These are phyloP conservation scores for Ceratobasidium sp. DNA, from an alignment of 1,284 basidiomycete species.

Conservation along the genomic window DNA sequence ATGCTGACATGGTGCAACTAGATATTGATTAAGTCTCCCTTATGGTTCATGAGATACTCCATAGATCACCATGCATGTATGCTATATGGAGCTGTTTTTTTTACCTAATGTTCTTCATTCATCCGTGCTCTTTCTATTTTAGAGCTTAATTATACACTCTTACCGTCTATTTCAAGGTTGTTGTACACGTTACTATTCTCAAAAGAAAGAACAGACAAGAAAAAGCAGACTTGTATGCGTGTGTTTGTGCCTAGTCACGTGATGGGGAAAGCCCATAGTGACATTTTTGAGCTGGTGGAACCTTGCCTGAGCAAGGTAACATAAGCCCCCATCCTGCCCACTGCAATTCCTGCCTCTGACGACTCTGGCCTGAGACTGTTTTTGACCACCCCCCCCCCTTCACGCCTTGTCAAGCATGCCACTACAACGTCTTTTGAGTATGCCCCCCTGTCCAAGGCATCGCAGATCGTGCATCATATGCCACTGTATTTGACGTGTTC, in stretches of 20 bases:
- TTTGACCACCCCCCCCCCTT: neutral
- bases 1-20: no score
- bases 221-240: neutral
- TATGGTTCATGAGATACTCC: no score
- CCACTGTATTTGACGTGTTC: neutral
- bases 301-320: neutral
- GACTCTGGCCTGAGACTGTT: slow-evolving; percentile 11
- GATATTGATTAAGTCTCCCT: no score
- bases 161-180: no score
- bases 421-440: slow-evolving; percentile 8
- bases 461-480: neutral
- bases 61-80: no score
- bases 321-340: neutral
- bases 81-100: no score
- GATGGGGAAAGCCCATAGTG: slow-evolving; percentile 7
- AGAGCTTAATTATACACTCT: no score
- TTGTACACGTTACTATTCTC: no score
- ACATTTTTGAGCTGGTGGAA: slow-evolving; percentile 11
- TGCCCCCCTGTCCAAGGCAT: neutral
- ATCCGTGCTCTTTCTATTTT: no score
- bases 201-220: no score
- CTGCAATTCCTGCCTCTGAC: slow-evolving; percentile 13
- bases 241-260: slow-evolving; percentile 1
- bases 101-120: no score
- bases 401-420: neutral